These are phyloP conservation scores for Pichia sp. DNA, from an alignment of 1,139 yeast genomes.

Conservation along the genomic window DNA sequence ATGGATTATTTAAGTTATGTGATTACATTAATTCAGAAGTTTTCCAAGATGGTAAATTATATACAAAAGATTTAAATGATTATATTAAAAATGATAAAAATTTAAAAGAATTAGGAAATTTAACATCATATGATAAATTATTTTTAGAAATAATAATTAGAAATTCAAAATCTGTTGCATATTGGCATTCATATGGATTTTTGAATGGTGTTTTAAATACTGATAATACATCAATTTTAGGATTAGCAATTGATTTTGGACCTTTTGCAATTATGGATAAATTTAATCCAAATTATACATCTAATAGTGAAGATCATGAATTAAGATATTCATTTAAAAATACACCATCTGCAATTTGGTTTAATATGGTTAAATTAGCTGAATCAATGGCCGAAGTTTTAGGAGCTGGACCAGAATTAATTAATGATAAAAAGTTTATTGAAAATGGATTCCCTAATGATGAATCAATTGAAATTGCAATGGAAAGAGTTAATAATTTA, in stretches of 20 bases:
- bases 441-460: constrained; percentile 34
- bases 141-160: constrained; percentile 63
- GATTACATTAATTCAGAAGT: constrained; percentile 70
- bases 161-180: constrained; percentile 74
- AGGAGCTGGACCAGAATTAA: constrained; percentile 55
- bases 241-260: constrained; percentile 88
- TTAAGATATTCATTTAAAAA: constrained; percentile 71
- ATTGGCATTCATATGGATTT: constrained; percentile 90
- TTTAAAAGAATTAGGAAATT: constrained; percentile 22
- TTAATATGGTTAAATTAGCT: constrained; percentile 84
- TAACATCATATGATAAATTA: constrained; percentile 63
- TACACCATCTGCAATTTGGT: constrained; percentile 86
- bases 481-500: constrained; percentile 56
- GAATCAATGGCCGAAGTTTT: constrained; percentile 77
- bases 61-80: constrained; percentile 29
- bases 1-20: constrained; percentile 55
- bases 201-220: constrained; percentile 92
- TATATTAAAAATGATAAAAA: constrained; percentile 14
- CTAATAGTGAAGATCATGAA: constrained; percentile 81
- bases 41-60: constrained; percentile 34
- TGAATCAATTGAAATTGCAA: constrained; percentile 47
- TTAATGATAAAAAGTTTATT: constrained; percentile 37
- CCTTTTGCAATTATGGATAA: constrained; percentile 84
- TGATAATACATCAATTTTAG: constrained; percentile 84
- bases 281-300: constrained; percentile 75